Base-by-base conservation (phyloP, 257 asterid species). In the Buddleja alternifolia region DNA sequence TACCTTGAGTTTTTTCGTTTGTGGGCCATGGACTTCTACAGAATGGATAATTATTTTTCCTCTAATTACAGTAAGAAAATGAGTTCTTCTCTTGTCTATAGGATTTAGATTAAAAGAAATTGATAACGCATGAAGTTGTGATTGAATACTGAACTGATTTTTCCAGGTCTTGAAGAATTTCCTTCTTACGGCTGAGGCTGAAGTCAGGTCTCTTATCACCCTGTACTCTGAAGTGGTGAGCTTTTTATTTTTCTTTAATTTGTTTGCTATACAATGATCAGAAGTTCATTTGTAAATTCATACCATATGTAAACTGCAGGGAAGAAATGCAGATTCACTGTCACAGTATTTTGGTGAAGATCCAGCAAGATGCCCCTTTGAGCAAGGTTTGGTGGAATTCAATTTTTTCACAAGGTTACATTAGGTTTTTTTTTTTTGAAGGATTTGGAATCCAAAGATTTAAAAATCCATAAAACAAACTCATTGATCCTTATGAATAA, bases 361-460 rank as follows among this genome's bases (percentile, higher is more conserved):
- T 85, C 98, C 98, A 66, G 90, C 96, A 62, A 89, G 96, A 76
- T 93, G 96, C 71, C 98, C 98, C 70, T 93, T 93, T 72, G 98
- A 93, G 82, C 97, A 88, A 93, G 98, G 98, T 93, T 64, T 63
- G 74, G 4, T 39, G 10, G 32, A 56, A 69, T 74, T 20, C 24
- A 0, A 1, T 54, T 48, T 48, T 16, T 29, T 58, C 69, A 21
- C 47, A 2, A 29, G 34, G 2, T 29, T 29, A 5, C 3, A 29
- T 29, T 29, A 5, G 34, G 34, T 29, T n/a, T n/a, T n/a, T n/a
- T n/a, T n/a, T n/a, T n/a, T n/a, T n/a, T n/a, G n/a, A n/a, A n/a
- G n/a, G n/a, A n/a, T n/a, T n/a, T n/a, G n/a, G n/a, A n/a, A n/a
- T n/a, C n/a, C n/a, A n/a, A n/a, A n/a, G n/a, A n/a, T n/a, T n/a